Conservation (phyloP, 768 basidiomycete genomes). For the Pleurotus sapidus region DNA sequence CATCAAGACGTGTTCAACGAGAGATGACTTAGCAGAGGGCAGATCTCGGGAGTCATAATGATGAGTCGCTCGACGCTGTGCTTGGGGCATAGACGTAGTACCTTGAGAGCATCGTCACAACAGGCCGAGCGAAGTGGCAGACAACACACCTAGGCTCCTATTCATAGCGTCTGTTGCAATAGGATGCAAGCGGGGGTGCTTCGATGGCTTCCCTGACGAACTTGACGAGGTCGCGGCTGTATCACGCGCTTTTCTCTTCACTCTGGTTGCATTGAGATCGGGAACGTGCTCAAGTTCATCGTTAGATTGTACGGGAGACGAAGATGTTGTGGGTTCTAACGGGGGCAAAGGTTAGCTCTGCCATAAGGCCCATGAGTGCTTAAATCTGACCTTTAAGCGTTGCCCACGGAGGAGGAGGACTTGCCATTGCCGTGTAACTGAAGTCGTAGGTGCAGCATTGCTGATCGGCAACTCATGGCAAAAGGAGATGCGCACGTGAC, state of each 20-base stretch:
- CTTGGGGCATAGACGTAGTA: neutral
- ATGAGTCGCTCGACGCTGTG: neutral
- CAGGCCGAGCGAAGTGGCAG: neutral
- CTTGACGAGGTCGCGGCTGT: neutral
- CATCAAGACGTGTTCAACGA: neutral
- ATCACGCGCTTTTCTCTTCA: neutral
- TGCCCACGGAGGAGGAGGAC: conserved; percentile 10
- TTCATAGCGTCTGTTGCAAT: neutral
- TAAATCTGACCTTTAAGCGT: conserved; percentile 7
- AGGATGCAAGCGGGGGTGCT: neutral
- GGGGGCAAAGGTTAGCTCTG: no score
- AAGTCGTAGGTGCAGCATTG: no score
- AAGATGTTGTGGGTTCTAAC: neutral
- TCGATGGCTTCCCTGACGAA: neutral
- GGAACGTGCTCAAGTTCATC: neutral
- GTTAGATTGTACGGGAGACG: neutral
- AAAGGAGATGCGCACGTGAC: no score
- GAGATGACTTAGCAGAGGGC: neutral
- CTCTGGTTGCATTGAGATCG: neutral
- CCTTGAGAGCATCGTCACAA: neutral
- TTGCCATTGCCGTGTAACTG: neutral
- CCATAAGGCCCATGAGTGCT: neutral
- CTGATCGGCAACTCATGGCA: no score
- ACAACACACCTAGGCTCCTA: neutral
- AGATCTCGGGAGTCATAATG: no score